Evolutionary conservation across 1,284 basidiomycete genomes (phyloP).

Genomic region (Apiotrichum domesticum): DNA sequence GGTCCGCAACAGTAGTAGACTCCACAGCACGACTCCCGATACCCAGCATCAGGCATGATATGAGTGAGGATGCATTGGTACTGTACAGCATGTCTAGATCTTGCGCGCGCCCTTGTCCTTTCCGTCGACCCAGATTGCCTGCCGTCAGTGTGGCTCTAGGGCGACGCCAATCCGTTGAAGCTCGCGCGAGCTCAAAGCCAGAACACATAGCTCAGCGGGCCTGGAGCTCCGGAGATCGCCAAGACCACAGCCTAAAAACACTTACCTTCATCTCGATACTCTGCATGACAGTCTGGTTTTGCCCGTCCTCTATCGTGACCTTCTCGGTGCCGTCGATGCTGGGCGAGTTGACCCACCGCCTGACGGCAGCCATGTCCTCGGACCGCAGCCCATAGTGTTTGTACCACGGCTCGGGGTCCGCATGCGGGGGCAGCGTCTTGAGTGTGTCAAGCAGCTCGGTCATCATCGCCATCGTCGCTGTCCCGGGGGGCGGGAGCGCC

Average conservation of each 20-base stretch:
- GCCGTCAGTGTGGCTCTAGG: not conserved
- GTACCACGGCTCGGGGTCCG: constrained; percentile 47
- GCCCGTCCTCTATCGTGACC: constrained; percentile 54
- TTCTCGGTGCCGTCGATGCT: constrained; percentile 56
- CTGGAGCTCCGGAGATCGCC: not conserved
- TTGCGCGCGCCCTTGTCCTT: constrained; percentile 12
- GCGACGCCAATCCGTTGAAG: no score
- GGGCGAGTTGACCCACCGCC: constrained; percentile 63
- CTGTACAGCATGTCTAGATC: not conserved
- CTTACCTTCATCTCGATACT: constrained; percentile 51
- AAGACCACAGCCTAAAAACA: not conserved
- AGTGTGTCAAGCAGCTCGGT: constrained; percentile 60
- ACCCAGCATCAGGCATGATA: not conserved
- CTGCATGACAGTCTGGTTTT: constrained; percentile 6
- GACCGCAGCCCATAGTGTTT: constrained; percentile 56
- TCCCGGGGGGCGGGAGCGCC: constrained; percentile 48
- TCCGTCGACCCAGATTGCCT: constrained; percentile 16
- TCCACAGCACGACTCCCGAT: not conserved
- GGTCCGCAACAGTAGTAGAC: not conserved
- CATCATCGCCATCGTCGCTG: constrained; percentile 57
- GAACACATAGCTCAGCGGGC: no score
- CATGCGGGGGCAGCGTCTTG: constrained; percentile 52
- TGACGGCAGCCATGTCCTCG: constrained; percentile 55
- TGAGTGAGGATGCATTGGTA: constrained; percentile 3
- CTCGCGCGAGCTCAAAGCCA: no score